phyloP scores from a whole-genome alignment of 2,329 filamentous ascomycete genomes.

The Ceratocystiopsis minuta region DNA sequence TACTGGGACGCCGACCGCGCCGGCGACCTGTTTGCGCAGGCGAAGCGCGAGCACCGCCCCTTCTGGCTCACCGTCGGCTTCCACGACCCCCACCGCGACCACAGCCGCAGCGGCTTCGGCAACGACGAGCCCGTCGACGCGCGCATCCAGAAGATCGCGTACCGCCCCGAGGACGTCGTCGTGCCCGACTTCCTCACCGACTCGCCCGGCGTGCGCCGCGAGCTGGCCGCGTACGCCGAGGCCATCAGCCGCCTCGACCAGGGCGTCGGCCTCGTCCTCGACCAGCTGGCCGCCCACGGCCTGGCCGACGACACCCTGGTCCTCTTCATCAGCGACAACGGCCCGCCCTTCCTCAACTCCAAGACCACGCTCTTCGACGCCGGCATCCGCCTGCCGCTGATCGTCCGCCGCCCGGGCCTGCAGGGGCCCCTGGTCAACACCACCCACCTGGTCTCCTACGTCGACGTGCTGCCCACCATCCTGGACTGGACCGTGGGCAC shows the following conservation, averaged over 20 bases:
- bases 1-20: constrained; percentile 20
- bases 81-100: constrained; percentile 27
- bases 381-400: constrained; percentile 24
- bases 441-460: constrained; percentile 26
- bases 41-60: constrained; percentile 14
- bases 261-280: constrained; percentile 22
- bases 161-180: constrained; percentile 17
- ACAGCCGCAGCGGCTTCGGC: constrained; percentile 23
- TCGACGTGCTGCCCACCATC: constrained; percentile 27
- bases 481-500: constrained; percentile 21
- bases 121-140: constrained; percentile 19
- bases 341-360: constrained; percentile 30
- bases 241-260: constrained; percentile 23
- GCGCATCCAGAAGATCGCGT: constrained; percentile 8
- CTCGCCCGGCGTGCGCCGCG: constrained; percentile 20
- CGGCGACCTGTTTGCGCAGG: constrained; percentile 19
- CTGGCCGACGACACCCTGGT: constrained; percentile 22
- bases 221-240: constrained; percentile 25
- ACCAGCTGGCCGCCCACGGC: constrained; percentile 16
- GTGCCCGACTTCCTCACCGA: constrained; percentile 24
- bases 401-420: constrained; percentile 19
- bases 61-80: constrained; percentile 29
- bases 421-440: constrained; percentile 17
- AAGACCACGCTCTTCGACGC: constrained; percentile 32
- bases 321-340: constrained; percentile 30